Base-by-base conservation (phyloP, 2,329 filamentous ascomycete species). In the Alternaria sp. region DNA sequence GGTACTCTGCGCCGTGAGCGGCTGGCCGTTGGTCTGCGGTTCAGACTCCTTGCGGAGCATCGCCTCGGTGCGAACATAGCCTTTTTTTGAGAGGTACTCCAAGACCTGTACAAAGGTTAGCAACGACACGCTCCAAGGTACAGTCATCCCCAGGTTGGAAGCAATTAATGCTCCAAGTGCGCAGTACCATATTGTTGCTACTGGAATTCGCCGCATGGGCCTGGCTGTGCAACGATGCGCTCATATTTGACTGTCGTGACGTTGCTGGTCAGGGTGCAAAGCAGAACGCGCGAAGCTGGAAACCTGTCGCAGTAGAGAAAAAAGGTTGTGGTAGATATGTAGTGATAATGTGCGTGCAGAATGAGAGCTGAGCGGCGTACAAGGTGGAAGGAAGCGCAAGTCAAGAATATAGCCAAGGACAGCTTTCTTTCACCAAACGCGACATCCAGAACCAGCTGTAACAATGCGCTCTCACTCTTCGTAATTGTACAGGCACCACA, bases 61-160 rank as follows among this genome's bases (percentile, higher is more conserved):
- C 20, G 94, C 92, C 79, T 99, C 95, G 1, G 95, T 98, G 24
- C 91, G 87, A 54, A 89, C 93, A 79, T 97, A 99, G 0, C 95
- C 95, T 68, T 97, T 94, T 78, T 99, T 99, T 3, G 93, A 88
- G 1, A 99, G 85, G 78, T 99, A 99, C 71, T 99, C 95, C 8
- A 97, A 94, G 4, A 99, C 89, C 89, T 91, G 72, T 9, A 24
- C 22, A 12, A 3, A 14, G 14, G 54, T 69, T 36, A 70, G 61
- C 47, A 60, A 28, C 7, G 3, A 32, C 18, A 20, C 28, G 5
- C 42, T 28, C 7, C 12, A 30, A 22, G 12, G 47, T 30, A 38
- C n/a, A 36, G 16, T 32, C 32, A 22, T 32, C 22, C 24, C 11
- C 14, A 44, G 20, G 16, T 43, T 43, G 26, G 20, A 49, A 36